These are phyloP conservation scores for Toxicodendron radicans DNA, from an alignment of 345 rosid genomes.

Conservation along the genomic window DNA sequence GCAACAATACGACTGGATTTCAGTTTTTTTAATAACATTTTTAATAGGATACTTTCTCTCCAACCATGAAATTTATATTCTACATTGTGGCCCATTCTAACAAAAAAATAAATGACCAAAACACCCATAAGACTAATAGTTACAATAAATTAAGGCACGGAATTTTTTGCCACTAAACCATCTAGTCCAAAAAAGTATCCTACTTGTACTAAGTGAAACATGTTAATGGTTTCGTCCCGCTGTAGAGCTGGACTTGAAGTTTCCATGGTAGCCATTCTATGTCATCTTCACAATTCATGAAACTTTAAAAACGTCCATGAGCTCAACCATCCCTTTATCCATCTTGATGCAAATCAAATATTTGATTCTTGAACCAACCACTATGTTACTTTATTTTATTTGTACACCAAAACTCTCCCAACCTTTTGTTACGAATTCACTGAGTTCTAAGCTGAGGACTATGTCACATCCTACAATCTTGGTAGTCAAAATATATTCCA, in stretches of 20 bases:
- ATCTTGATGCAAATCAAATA: background rate
- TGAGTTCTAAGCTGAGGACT: no score
- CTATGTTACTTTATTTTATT: no score
- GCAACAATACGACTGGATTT: background rate
- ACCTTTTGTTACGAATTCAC: no score
- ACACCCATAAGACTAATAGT: background rate
- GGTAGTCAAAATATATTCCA: no score
- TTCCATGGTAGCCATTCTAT: background rate
- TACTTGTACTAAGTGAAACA: background rate
- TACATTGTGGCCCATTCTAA: background rate
- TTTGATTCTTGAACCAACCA: background rate
- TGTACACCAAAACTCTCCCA: no score
- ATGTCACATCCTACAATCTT: no score
- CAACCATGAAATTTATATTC: background rate
- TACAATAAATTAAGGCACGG: background rate
- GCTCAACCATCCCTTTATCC: background rate
- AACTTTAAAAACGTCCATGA: background rate
- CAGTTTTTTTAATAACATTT: background rate
- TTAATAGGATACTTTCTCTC: background rate
- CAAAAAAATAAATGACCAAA: background rate
- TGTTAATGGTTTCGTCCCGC: background rate
- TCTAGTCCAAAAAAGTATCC: background rate
- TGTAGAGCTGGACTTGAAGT: background rate
- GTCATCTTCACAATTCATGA: background rate
- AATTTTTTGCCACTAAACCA: background rate